These are phyloP conservation scores for Tricholoma hemisulphureum DNA, from an alignment of 768 basidiomycete genomes.

Conservation along the genomic window DNA sequence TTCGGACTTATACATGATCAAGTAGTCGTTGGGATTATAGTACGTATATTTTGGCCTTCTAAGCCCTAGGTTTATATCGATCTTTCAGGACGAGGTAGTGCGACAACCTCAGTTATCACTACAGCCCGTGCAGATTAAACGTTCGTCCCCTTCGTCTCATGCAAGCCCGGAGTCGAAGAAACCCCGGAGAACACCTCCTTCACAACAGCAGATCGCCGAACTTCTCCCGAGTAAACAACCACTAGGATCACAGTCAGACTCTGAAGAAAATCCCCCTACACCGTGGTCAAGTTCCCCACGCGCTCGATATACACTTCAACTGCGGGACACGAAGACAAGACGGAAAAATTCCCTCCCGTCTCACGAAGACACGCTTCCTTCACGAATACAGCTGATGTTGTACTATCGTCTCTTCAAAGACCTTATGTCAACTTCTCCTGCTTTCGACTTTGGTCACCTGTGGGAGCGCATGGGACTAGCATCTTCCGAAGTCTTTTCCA, in stretches of 20 bases:
- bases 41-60: constrained; percentile 28
- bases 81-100: constrained; percentile 52
- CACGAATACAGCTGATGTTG: constrained; percentile 74
- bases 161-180: constrained; percentile 13
- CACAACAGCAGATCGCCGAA: constrained; percentile 14
- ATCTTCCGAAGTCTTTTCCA: constrained; percentile 46
- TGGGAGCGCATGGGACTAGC: constrained; percentile 51
- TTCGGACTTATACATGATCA: constrained; percentile 70
- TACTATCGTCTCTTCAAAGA: constrained; percentile 65
- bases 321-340: constrained; percentile 75
- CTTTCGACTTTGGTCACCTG: constrained; percentile 52
- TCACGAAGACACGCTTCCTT: constrained; percentile 53
- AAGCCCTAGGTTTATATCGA: background rate
- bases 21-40: constrained; percentile 74
- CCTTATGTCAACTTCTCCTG: constrained; percentile 42
- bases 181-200: constrained; percentile 19
- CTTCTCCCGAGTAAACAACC: constrained; percentile 3
- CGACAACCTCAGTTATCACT: constrained; percentile 19
- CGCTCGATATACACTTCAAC: constrained; percentile 32
- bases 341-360: constrained; percentile 46
- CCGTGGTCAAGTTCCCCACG: constrained; percentile 1
- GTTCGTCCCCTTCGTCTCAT: background rate
- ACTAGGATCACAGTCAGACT: background rate
- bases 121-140: constrained; percentile 8
- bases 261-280: background rate